Evolutionary conservation across 192 early-diverging fungal genomes (phyloP).

Genomic region (Geranomyces michiganensis): DNA sequence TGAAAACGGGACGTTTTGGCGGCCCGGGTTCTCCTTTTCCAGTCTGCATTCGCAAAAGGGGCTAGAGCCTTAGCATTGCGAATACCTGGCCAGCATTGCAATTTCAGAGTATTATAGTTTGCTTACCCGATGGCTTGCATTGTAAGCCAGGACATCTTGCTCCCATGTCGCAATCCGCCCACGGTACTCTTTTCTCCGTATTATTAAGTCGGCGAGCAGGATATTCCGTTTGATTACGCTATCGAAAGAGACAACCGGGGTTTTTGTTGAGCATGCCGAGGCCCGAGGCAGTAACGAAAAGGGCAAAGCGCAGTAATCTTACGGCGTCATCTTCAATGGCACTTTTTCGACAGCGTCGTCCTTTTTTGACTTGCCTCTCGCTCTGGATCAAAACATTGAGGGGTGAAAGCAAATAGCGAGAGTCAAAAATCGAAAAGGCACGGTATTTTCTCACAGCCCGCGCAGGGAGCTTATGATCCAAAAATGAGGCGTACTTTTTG

Average conservation of each 20-base stretch:
- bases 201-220: constrained; percentile 46
- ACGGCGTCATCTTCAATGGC: constrained; percentile 46
- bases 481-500: constrained; percentile 30
- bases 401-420: no score
- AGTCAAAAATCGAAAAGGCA: not conserved
- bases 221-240: constrained; percentile 43
- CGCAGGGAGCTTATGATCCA: not conserved
- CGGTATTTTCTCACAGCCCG: not conserved
- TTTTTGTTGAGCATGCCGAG: no score
- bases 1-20: constrained; percentile 50
- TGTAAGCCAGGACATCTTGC: constrained; percentile 36
- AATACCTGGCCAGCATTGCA: no score
- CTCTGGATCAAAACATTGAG: constrained; percentile 26
- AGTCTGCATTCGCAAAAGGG: not conserved
- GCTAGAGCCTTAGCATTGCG: not conserved
- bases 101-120: no score
- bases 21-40: constrained; percentile 28
- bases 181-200: constrained; percentile 40
- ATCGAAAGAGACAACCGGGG: no score
- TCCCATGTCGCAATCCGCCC: constrained; percentile 25
- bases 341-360: constrained; percentile 35
- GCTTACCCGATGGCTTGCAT: constrained; percentile 13
- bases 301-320: constrained; percentile 6
- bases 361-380: constrained; percentile 36
- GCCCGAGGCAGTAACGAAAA: no score